Evolutionary conservation across 176 grass and related monocot species (phyloP).

Genomic region (Thinopyrum elongatum): DNA sequence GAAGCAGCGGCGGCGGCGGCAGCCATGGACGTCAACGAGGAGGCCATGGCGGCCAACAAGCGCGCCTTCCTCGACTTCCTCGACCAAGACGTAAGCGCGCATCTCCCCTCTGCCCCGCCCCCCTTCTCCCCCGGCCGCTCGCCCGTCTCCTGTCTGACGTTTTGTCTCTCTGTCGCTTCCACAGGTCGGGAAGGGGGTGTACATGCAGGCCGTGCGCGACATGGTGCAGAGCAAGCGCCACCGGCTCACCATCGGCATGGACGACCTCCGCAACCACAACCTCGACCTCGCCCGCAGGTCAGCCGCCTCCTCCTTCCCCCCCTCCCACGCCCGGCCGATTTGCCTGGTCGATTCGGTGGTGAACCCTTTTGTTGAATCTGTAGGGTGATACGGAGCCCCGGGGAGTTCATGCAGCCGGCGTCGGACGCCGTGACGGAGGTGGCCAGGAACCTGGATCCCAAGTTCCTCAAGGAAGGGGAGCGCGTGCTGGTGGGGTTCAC

Average conservation of each 20-base stretch:
- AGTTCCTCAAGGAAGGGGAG: conserved; percentile 83
- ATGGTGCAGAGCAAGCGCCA: conserved; percentile 69
- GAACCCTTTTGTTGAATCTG: neutral
- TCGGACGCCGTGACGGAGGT: conserved; percentile 90
- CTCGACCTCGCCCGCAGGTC: conserved; percentile 93
- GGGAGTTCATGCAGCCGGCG: conserved; percentile 84
- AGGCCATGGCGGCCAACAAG: conserved; percentile 90
- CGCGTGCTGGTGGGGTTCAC: conserved; percentile 86
- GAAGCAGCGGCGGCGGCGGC: neutral
- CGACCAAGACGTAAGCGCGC: conserved; percentile 68
- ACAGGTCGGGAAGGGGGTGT: conserved; percentile 77
- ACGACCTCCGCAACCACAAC: conserved; percentile 90
- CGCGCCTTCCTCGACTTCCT: conserved; percentile 84
- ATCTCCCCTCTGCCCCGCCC: neutral
- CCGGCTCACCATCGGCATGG: conserved; percentile 85
- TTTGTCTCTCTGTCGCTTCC: neutral
- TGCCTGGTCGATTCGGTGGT: neutral
- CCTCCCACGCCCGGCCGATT: neutral
- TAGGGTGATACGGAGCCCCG: conserved; percentile 84
- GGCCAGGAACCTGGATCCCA: conserved; percentile 65
- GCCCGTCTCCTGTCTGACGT: neutral
- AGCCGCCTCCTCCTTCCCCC: neutral
- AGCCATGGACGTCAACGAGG: conserved; percentile 97
- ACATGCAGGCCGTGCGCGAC: conserved; percentile 76
- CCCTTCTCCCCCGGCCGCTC: neutral